A percentile compares a stretch with the other conserved stretches of the same genome.
phyloP scores from a whole-genome alignment of 805 yeast genomes.

The Wickerhamiella azyma region DNA sequence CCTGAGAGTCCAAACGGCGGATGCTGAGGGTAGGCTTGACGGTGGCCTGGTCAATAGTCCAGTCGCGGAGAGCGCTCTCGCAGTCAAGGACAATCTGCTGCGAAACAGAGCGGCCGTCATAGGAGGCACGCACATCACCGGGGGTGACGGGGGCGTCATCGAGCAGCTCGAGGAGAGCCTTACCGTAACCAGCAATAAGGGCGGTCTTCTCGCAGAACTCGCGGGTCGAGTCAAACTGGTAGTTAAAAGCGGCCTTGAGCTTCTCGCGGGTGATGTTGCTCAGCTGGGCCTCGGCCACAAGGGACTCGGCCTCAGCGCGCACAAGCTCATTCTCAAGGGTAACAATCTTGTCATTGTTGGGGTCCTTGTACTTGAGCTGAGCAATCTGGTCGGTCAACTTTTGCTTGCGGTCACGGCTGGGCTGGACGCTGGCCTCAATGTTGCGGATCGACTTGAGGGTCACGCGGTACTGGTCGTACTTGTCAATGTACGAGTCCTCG shows the following conservation, averaged over 20 bases:
- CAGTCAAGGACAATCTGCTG: conserved; percentile 96
- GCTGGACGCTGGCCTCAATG: conserved; percentile 96
- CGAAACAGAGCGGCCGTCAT: conserved; percentile 96
- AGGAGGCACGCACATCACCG: conserved; percentile 96
- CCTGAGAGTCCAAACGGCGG: conserved; percentile 45
- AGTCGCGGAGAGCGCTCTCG: conserved; percentile 84
- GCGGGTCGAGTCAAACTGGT: conserved; percentile 89
- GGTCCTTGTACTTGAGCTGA: conserved; percentile 94
- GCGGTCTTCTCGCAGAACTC: conserved; percentile 95
- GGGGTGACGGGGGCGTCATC: conserved; percentile 98
- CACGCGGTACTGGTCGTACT: conserved; percentile 95
- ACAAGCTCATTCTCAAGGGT: conserved; percentile 97
- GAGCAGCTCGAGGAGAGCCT: conserved; percentile 85
- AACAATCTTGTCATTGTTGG: conserved; percentile 88
- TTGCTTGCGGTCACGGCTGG: conserved; percentile 94
- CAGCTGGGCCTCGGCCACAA: conserved; percentile 97
- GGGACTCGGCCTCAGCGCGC: conserved; percentile 97
- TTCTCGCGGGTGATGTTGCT: conserved; percentile 97
- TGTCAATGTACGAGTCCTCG: conserved; percentile 96
- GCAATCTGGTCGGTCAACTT: conserved; percentile 97
- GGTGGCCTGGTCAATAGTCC: conserved; percentile 94
- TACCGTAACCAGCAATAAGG: conserved; percentile 96
- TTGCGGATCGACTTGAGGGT: conserved; percentile 89
- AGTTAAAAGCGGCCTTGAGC: conserved; percentile 91
- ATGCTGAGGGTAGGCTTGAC: conserved; percentile 87